These are phyloP conservation scores for Mortierella sp. DNA, from an alignment of 371 early-diverging fungal genomes.

Conservation along the genomic window DNA sequence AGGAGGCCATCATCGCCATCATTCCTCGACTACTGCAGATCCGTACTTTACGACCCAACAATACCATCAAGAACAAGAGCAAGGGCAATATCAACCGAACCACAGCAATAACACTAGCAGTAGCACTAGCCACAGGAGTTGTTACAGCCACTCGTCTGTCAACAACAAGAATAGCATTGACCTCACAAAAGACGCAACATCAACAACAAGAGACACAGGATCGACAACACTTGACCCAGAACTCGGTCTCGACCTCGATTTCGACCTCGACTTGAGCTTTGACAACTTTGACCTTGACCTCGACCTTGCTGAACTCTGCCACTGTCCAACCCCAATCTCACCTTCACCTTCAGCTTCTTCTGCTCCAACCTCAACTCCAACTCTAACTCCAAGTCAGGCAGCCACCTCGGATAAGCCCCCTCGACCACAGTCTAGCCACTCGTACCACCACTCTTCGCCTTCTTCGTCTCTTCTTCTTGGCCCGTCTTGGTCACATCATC, in stretches of 20 bases:
- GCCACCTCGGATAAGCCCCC: background rate
- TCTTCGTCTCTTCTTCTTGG: background rate
- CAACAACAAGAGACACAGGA: background rate
- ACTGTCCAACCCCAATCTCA: background rate
- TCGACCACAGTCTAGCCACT: background rate
- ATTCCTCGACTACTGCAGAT: background rate
- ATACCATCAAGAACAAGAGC: too few species aligned
- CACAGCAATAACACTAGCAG: background rate
- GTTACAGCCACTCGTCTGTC: background rate
- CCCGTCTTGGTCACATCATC: too few species aligned
- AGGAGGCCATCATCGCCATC: background rate
- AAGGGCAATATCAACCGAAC: background rate
- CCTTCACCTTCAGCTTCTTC: background rate
- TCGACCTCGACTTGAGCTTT: background rate
- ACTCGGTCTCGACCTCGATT: slow-evolving; percentile 3
- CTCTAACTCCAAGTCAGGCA: background rate
- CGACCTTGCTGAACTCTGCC: slow-evolving; percentile 5
- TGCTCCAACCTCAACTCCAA: background rate
- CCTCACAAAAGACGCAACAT: background rate
- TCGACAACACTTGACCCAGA: background rate
- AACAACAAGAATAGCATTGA: background rate
- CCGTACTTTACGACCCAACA: too few species aligned
- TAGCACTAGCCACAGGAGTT: background rate
- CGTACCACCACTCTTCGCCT: background rate
- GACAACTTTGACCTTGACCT: slow-evolving; percentile 5